Conservation (phyloP, 768 basidiomycete genomes). For the Macrocybe gigantea region DNA sequence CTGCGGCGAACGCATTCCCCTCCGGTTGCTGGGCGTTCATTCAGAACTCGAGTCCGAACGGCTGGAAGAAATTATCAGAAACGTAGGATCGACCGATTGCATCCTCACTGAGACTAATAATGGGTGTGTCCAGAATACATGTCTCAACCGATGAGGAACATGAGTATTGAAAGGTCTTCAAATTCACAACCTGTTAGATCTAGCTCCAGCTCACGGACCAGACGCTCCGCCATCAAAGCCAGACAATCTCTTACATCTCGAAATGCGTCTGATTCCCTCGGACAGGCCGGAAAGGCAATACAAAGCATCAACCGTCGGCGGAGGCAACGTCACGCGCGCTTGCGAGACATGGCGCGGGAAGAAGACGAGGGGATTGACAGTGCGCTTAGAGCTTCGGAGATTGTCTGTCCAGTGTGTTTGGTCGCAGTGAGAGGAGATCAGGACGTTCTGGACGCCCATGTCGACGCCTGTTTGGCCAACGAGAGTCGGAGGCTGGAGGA, state of each 20-base stretch:
- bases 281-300: slow-evolving; percentile 47
- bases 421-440: slow-evolving; percentile 53
- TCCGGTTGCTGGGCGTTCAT: slow-evolving; percentile 65
- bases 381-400: slow-evolving; percentile 28
- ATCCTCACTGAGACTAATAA: slow-evolving; percentile 49
- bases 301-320: slow-evolving; percentile 62
- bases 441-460: slow-evolving; percentile 73
- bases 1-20: slow-evolving; percentile 65
- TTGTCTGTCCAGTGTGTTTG: slow-evolving; percentile 69
- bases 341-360: slow-evolving; percentile 64
- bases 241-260: slow-evolving; percentile 28
- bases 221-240: slow-evolving; percentile 32
- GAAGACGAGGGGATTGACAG: slow-evolving; percentile 39
- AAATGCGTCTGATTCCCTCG: slow-evolving; percentile 20
- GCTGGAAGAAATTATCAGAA: slow-evolving; percentile 59
- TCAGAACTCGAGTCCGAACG: slow-evolving; percentile 61
- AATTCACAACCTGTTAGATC: slow-evolving; percentile 16
- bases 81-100: slow-evolving; percentile 56
- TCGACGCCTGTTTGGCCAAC: slow-evolving; percentile 73
- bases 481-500: slow-evolving; percentile 39
- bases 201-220: slow-evolving; percentile 29
- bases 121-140: slow-evolving; percentile 33
- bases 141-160: neutral
- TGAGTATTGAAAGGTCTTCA: neutral
- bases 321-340: slow-evolving; percentile 58